Conservation (phyloP, 352 stramenopile genomes). For the Phytophthora chlamydospora region DNA sequence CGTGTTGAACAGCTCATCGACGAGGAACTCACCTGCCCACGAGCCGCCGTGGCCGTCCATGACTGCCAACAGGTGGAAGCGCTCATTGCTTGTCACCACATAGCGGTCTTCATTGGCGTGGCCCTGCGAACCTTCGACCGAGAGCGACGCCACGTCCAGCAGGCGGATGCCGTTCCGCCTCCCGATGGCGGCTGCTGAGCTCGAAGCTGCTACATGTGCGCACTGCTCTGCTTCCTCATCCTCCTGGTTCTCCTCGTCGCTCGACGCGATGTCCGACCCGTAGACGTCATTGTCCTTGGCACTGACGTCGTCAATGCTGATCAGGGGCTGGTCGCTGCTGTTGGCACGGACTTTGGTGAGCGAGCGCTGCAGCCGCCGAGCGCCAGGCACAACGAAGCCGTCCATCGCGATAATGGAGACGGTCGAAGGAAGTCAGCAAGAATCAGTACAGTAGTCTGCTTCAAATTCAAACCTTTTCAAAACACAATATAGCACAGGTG, state of each 20-base stretch:
- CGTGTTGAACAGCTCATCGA: slow-evolving; percentile 48
- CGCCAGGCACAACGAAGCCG: background rate
- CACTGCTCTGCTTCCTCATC: slow-evolving; percentile 1
- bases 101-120: slow-evolving; percentile 76
- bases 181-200: slow-evolving; percentile 8
- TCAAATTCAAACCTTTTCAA: no score
- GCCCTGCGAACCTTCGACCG: slow-evolving; percentile 54
- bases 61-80: slow-evolving; percentile 72
- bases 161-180: slow-evolving; percentile 45
- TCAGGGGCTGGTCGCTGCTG: slow-evolving; percentile 9
- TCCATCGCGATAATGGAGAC: slow-evolving; percentile 5
- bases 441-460: slow-evolving; percentile 9
- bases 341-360: slow-evolving; percentile 34
- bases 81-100: slow-evolving; percentile 51
- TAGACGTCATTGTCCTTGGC: slow-evolving; percentile 21
- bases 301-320: background rate
- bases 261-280: slow-evolving; percentile 15
- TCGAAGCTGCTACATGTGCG: background rate
- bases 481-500: no score
- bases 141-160: slow-evolving; percentile 47
- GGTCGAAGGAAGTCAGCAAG: background rate
- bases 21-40: slow-evolving; percentile 64
- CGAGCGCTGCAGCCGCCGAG: slow-evolving; percentile 32
- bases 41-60: slow-evolving; percentile 78
- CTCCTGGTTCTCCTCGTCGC: slow-evolving; percentile 22